Percentiles rank a stretch among this genome's conserved stretches.
phyloP scores from a whole-genome alignment of 2,329 filamentous ascomycete species.

The Claviceps sorghi region DNA sequence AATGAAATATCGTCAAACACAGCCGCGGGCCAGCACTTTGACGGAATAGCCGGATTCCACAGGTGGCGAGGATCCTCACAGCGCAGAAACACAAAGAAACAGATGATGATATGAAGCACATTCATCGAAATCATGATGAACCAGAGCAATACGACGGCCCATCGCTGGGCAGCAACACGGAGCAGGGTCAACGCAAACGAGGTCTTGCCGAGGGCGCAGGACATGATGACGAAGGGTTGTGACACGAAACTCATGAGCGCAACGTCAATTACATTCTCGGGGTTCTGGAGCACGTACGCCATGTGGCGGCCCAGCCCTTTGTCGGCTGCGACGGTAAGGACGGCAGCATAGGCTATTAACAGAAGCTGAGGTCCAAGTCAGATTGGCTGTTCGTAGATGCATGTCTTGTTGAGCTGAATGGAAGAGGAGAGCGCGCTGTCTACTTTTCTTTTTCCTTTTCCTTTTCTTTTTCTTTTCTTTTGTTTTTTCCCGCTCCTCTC shows the following conservation, averaged over 20 bases:
- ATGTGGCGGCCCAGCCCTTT: conserved; percentile 5
- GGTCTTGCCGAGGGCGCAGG: conserved; percentile 6
- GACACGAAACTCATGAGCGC: conserved; percentile 5
- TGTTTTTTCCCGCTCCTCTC: too few relatives aligned
- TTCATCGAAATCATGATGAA: conserved; percentile 6
- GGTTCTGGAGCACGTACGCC: conserved; percentile 1
- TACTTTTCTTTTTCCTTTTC: too few relatives aligned
- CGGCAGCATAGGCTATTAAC: conserved; percentile 2
- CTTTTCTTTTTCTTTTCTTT: too few relatives aligned
- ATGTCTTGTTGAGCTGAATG: too few relatives aligned
- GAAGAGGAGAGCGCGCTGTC: too few relatives aligned
- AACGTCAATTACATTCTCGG: conserved; percentile 2
- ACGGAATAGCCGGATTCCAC: conserved; percentile 4
- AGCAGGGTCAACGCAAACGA: conserved; percentile 5
- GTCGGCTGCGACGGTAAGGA: conserved; percentile 3
- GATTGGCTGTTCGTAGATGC: not conserved
- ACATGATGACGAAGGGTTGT: conserved; percentile 6
- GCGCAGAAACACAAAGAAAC: conserved; percentile 3
- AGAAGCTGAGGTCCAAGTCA: not conserved
- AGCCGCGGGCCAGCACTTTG: not conserved
- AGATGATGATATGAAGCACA: conserved; percentile 2
- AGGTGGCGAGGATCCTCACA: conserved; percentile 5
- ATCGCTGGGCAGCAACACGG: conserved; percentile 4
- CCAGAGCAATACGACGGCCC: conserved; percentile 4
- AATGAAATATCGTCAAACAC: conserved; percentile 1